Evolutionary conservation across 805 yeast genomes (phyloP).

Genomic region (Lachancea nothofagi): DNA sequence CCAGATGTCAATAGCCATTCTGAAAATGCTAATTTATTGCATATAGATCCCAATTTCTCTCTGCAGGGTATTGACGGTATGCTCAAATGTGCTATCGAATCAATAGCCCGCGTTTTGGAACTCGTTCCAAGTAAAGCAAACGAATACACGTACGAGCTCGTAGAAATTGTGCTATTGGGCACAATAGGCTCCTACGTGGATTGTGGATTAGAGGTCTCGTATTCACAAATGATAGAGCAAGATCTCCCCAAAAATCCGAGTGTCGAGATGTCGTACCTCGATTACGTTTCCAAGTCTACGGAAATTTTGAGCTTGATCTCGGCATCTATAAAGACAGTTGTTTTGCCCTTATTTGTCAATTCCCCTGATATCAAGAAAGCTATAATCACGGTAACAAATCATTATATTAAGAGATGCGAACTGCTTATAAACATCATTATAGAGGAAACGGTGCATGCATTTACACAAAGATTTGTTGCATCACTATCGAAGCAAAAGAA

Average conservation of each 20-base stretch:
- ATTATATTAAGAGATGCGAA: slow-evolving; percentile 56
- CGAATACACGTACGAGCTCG: slow-evolving; percentile 56
- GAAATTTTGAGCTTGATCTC: slow-evolving; percentile 63
- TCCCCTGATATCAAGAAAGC: slow-evolving; percentile 51
- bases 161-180: slow-evolving; percentile 61
- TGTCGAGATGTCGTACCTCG: slow-evolving; percentile 44
- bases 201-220: slow-evolving; percentile 66
- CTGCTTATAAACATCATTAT: slow-evolving; percentile 58
- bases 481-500: slow-evolving; percentile 63
- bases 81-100: slow-evolving; percentile 67
- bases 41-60: slow-evolving; percentile 26
- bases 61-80: slow-evolving; percentile 53
- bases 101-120: slow-evolving; percentile 72
- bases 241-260: slow-evolving; percentile 25
- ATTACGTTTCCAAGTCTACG: slow-evolving; percentile 46
- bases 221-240: slow-evolving; percentile 40
- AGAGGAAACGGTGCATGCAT: slow-evolving; percentile 49
- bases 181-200: slow-evolving; percentile 73
- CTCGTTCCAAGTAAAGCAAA: slow-evolving; percentile 58
- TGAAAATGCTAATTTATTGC: slow-evolving; percentile 8
- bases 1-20: neutral
- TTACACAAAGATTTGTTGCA: slow-evolving; percentile 44
- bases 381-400: slow-evolving; percentile 57
- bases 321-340: slow-evolving; percentile 64
- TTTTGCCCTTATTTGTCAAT: slow-evolving; percentile 67